These are phyloP conservation scores for Plectranthus barbatus DNA, from an alignment of 257 asterid species.

Conservation along the genomic window DNA sequence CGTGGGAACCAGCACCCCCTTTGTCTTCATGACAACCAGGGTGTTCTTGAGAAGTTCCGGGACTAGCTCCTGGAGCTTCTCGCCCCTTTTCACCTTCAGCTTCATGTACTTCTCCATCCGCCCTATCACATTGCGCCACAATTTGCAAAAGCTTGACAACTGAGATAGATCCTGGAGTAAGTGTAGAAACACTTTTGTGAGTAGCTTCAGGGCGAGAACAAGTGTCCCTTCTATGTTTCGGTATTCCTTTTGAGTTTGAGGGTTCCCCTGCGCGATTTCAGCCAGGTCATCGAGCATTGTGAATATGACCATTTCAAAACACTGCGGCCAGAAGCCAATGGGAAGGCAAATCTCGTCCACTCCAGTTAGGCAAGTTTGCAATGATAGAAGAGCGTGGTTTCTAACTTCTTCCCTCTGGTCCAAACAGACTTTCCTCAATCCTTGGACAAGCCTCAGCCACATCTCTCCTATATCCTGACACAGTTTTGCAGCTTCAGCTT, in stretches of 20 bases:
- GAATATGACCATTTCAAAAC: constrained; percentile 82
- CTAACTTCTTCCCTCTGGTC: constrained; percentile 95
- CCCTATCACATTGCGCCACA: constrained; percentile 84
- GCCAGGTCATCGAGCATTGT: constrained; percentile 83
- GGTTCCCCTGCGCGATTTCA: constrained; percentile 76
- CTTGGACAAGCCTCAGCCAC: constrained; percentile 96
- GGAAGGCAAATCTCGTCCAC: constrained; percentile 59
- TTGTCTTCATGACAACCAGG: constrained; percentile 71
- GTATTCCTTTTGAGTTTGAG: constrained; percentile 84
- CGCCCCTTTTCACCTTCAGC: constrained; percentile 69
- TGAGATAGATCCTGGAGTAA: constrained; percentile 48
- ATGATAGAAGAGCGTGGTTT: constrained; percentile 70
- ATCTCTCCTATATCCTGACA: constrained; percentile 87
- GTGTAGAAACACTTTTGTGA: constrained; percentile 52
- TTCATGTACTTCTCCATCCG: constrained; percentile 78
- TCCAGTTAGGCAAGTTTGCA: constrained; percentile 70
- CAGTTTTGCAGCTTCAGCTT: constrained; percentile 54
- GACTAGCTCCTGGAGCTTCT: constrained; percentile 79
- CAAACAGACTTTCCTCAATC: constrained; percentile 76
- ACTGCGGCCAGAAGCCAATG: constrained; percentile 61
- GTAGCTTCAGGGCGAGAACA: constrained; percentile 71
- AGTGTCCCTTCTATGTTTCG: constrained; percentile 87
- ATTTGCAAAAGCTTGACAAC: constrained; percentile 67
- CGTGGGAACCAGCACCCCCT: constrained; percentile 69
- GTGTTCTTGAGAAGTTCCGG: constrained; percentile 79